Evolutionary conservation across 2,329 filamentous ascomycete genomes (phyloP), one percentile per base, ranked within the genome.

Genomic region (Claviceps pusilla): DNA sequence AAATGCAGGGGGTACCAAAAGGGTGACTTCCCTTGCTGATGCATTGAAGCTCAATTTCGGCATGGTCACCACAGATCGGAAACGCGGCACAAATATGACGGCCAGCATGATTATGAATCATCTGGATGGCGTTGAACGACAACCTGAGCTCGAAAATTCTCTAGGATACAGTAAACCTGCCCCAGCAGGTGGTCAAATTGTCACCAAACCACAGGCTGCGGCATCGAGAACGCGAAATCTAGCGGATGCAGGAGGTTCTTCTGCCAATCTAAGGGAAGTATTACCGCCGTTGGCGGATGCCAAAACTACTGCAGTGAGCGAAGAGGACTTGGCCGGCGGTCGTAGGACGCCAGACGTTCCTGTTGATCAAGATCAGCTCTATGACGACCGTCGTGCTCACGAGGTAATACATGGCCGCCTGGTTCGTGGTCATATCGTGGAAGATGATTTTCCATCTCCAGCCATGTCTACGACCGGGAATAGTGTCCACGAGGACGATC

Each of bases 31-130:
- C 33, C 76, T 98, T 54, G 93, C 93, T 57, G 93, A 98, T 72
- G 89, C 89, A 2, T 72, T 98, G 62, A 97, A 97, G 76, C 80
- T 98, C 62, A 97, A 94, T 74, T 98, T 98, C 62, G 93, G 93
- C 60, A 89, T 98, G 65, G 89, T 98, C 54, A 94, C 88, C 3
- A 94, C 89, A 7, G 89, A 94, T 62, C 78, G 82, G 61, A 83
- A 81, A 64, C 76, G 86, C 53, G 74, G 76, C 42, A 80, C 81
- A 50, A 84, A 84, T 57, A 84, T 90, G 82, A 80, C 82, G 48
- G 82, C 84, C 50, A 95, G 89, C 67, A 84, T 87, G 70, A 84
- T 95, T 59, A 79, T 87, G 71, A 76, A 73, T 54, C 81, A 84
- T 59, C 76, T 86, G 16, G 83, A 87, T 65, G 78, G 76, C 2